Conservation (phyloP, 257 asterid genomes). For the Jasminum sambac region DNA sequence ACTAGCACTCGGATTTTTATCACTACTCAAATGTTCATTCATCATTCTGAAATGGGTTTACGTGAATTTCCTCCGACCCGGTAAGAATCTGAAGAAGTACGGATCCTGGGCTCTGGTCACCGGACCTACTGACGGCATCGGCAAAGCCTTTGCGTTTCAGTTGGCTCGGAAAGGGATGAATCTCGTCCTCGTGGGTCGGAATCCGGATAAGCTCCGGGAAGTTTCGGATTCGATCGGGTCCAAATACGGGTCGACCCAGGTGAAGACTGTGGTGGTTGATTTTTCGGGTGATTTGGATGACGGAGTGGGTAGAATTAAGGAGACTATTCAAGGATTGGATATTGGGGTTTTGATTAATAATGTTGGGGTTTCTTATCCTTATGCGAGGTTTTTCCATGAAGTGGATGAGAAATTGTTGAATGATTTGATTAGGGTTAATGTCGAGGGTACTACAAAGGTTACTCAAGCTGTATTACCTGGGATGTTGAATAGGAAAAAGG, state of each 20-base stretch:
- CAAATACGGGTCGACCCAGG: conserved; percentile 63
- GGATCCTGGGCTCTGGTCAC: conserved; percentile 97
- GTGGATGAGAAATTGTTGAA: conserved; percentile 76
- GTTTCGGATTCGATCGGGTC: conserved; percentile 55
- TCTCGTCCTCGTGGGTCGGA: conserved; percentile 76
- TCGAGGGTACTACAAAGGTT: conserved; percentile 86
- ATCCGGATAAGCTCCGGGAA: conserved; percentile 70
- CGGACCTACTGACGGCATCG: conserved; percentile 97
- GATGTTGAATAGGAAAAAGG: conserved; percentile 81
- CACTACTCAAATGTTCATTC: conserved; percentile 40
- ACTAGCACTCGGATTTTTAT: conserved; percentile 48
- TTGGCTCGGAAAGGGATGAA: conserved; percentile 75
- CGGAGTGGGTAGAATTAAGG: conserved; percentile 71
- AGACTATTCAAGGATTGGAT: conserved; percentile 67
- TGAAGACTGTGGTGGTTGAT: conserved; percentile 80
- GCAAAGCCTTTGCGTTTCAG: conserved; percentile 86
- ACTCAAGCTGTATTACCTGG: conserved; percentile 85
- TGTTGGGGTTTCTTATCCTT: conserved; percentile 91
- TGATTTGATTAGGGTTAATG: conserved; percentile 81
- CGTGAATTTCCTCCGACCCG: conserved; percentile 77
- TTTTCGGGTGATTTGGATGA: conserved; percentile 78
- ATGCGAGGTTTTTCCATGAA: conserved; percentile 87
- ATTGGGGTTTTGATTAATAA: conserved; percentile 82
- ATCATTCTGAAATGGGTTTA: conserved; percentile 62
- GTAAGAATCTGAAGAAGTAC: conserved; percentile 83